A percentile compares a stretch with the other conserved stretches of the same genome.
Evolutionary conservation across 192 early-diverging fungal genomes (phyloP).

Genomic region (Coemansia asiatica): DNA sequence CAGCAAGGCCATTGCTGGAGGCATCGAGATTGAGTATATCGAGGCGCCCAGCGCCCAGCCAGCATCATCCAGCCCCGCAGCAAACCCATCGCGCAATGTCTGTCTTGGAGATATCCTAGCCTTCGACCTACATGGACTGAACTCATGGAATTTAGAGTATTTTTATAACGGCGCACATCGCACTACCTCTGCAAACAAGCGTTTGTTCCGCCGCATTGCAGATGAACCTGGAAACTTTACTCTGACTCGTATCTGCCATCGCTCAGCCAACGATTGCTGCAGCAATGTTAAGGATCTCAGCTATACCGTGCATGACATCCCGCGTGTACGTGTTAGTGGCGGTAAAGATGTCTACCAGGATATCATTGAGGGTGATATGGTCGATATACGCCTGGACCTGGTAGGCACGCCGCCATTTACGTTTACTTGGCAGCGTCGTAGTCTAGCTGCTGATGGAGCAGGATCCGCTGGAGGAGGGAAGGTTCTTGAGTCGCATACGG

Average conservation of each 20-base stretch:
- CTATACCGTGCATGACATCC: constrained; percentile 58
- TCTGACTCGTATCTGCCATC: constrained; percentile 62
- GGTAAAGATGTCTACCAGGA: constrained; percentile 67
- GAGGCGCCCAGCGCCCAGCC: constrained; percentile 50
- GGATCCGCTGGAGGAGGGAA: constrained; percentile 6
- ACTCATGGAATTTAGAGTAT: constrained; percentile 65
- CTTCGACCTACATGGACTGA: constrained; percentile 65
- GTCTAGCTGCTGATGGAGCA: constrained; percentile 10
- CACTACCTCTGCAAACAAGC: constrained; percentile 40
- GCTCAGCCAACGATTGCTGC: constrained; percentile 61
- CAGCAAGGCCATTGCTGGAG: constrained; percentile 30
- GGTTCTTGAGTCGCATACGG: constrained; percentile 57
- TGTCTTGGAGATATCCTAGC: constrained; percentile 68
- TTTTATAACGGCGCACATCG: constrained; percentile 37
- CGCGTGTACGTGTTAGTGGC: constrained; percentile 63
- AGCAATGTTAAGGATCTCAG: constrained; percentile 52
- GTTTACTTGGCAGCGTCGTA: constrained; percentile 63
- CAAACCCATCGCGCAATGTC: constrained; percentile 42
- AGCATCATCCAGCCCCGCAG: constrained; percentile 29
- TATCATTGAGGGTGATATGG: constrained; percentile 61
- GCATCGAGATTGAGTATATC: constrained; percentile 55
- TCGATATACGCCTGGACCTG: constrained; percentile 61
- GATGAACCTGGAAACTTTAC: constrained; percentile 60
- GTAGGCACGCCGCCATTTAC: constrained; percentile 65
- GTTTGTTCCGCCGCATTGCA: constrained; percentile 62